Evolutionary conservation across 2,329 filamentous ascomycete species (phyloP).

Genomic region (Aspergillus luchuensis): DNA sequence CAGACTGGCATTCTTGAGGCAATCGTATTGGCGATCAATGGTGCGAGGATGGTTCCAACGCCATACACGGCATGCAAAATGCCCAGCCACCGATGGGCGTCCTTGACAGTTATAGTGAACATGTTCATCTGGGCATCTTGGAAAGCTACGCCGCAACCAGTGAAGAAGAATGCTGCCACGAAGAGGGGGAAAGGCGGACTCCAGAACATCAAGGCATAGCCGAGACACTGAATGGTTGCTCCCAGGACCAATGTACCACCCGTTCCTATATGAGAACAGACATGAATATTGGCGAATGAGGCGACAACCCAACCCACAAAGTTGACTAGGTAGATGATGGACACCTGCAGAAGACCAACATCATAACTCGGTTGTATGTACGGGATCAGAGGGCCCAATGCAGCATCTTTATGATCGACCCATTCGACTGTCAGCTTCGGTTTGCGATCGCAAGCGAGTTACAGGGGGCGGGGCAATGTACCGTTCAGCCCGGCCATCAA

Average conservation of each 20-base stretch:
- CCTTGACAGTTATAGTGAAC: conserved; percentile 26
- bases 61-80: conserved; percentile 28
- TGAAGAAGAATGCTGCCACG: conserved; percentile 27
- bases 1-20: conserved; percentile 24
- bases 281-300: conserved; percentile 28
- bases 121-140: conserved; percentile 27
- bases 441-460: neutral
- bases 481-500: conserved; percentile 26
- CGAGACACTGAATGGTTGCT: conserved; percentile 21
- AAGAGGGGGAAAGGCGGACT: conserved; percentile 25
- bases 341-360: conserved; percentile 25
- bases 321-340: conserved; percentile 28
- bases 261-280: conserved; percentile 26
- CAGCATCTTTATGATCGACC: conserved; percentile 17
- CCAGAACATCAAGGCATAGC: conserved; percentile 29
- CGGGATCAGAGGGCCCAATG: conserved; percentile 27
- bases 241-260: conserved; percentile 27
- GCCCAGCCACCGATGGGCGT: conserved; percentile 28
- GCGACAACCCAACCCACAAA: conserved; percentile 25
- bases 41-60: conserved; percentile 24
- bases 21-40: conserved; percentile 27
- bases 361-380: conserved; percentile 27
- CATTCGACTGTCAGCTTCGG: neutral
- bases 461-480: conserved; percentile 4
- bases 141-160: conserved; percentile 25